These are phyloP conservation scores for Rhipidocladum racemiflorum DNA, from an alignment of 176 grass and related monocot genomes.

Conservation along the genomic window DNA sequence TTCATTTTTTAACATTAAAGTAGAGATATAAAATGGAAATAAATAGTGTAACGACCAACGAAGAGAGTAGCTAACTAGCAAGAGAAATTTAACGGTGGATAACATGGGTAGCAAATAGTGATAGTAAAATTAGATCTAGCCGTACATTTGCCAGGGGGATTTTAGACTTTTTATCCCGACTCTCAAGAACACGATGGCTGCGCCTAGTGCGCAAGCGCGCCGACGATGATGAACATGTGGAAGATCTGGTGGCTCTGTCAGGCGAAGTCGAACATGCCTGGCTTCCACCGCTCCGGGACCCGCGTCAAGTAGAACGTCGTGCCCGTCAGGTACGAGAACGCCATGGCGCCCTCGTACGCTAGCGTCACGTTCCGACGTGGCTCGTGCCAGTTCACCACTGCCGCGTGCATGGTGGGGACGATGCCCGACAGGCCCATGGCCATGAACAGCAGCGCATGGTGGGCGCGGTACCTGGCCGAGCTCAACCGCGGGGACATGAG, in stretches of 20 bases:
- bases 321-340: conserved; percentile 52
- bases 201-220: conserved; percentile 84
- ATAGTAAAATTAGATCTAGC: too few relatives aligned
- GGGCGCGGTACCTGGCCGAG: conserved; percentile 49
- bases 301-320: conserved; percentile 66
- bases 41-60: too few relatives aligned
- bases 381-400: conserved; percentile 73
- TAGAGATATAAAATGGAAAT: too few relatives aligned
- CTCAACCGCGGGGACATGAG: conserved; percentile 68
- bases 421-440: conserved; percentile 88
- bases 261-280: conserved; percentile 68
- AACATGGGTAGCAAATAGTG: too few relatives aligned
- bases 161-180: too few relatives aligned
- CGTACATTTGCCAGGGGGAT: too few relatives aligned
- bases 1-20: too few relatives aligned
- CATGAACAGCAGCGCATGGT: conserved; percentile 70
- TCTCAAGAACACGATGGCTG: conserved; percentile 66
- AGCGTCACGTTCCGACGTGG: conserved; percentile 60
- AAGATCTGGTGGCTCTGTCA: conserved; percentile 97
- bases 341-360: conserved; percentile 85
- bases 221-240: conserved; percentile 76
- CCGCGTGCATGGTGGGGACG: conserved; percentile 69
- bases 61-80: too few relatives aligned
- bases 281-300: conserved; percentile 80
- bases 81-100: too few relatives aligned